Evolutionary conservation across 1,284 basidiomycete species (phyloP), one percentile per base, ranked within the genome.

Genomic region (Ganoderma multipileum): DNA sequence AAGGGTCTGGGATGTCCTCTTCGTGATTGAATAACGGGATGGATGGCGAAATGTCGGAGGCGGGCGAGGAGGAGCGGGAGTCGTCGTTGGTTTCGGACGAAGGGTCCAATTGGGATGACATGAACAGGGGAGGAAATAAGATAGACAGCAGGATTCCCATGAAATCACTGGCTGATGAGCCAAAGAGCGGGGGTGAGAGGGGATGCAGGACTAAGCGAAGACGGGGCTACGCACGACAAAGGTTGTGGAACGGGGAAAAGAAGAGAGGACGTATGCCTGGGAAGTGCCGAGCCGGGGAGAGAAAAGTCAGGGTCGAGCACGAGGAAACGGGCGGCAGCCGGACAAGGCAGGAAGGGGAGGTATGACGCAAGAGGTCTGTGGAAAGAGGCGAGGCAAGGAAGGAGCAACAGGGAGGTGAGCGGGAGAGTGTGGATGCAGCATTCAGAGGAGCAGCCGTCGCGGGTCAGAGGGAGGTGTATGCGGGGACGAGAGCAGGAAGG

Each of bases 91-190:
- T 50, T 63, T 74, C 69, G 60, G 71, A 67, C 63, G 74, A 65
- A n/a, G 69, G 67, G 61, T 76, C 70, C 61, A 71, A 73, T 71
- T 76, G 73, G 65, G 76, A 71, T 67, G 72, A 73, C 78, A 79
- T 79, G 75, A 75, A 78, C 72, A 75, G 73, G 64, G 73, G 69
- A 68, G 78, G 76, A 67, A 79, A 79, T 71, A 79, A 72, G 58
- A 79, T 71, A n/a, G 78, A 78, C 60, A 79, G 71, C 68, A 79
- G 30, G 74, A 78, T 79, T 78, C 78, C 78, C 78, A 79, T 79
- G 77, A 74, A 79, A 71, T 66, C 64, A 68, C 60, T 63, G 64
- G 28, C 36, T 30, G 47, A 63, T 1, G 54, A 58, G 41, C 30
- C 28, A 44, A 26, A 11, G 33, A 28, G 61, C 55, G 57, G 36